Evolutionary conservation across 441 rosid species (phyloP), one percentile per base, ranked within the genome.

Genomic region (Raphanus hybrid): DNA sequence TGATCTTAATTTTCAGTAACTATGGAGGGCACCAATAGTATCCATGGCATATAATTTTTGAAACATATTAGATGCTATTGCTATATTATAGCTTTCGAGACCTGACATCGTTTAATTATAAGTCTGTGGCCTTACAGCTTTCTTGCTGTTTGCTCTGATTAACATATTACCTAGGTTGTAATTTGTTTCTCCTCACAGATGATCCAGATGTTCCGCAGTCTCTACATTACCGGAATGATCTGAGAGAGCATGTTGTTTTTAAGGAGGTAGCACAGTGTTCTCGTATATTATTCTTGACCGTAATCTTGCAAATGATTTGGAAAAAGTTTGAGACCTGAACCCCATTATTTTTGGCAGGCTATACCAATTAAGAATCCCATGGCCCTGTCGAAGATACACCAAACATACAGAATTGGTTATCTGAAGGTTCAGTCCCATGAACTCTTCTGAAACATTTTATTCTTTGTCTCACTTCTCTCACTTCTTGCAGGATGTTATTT

Each of bases 371-470:
- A 87, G 81, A 93, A 91, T 82, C 83, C 83, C 18, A 10, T 80
- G 62, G 94, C 90, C 80, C 81, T 91, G 60, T 92, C 99, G 52
- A 94, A 90, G 88, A 91, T 94, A 83, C 99, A 94, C 77, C 97
- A 90, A 82, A 92, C 93, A 0, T 92, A 90, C 63, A 89, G 93
- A 90, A 89, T 94, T 84, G 91, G 94, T 77, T 94, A 90, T 84
- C 78, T 94, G 81, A 92, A 94, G 96, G 98, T 92, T 77, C 80
- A 54, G 37, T 79, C 57, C 74, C 39, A 77, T 50, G 55, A 54
- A 80, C 64, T 64, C 61, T 45, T 69, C 75, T 26, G 8, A 55
- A 69, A 41, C 3, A 37, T 50, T 48, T 23, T 45, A 41, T 65
- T 18, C 15, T 65, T 41, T 18, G 66, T 74, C 74, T 81, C 78